Evolutionary conservation across 2,329 filamentous ascomycete genomes (phyloP).

Genomic region (Zarea fungicola): DNA sequence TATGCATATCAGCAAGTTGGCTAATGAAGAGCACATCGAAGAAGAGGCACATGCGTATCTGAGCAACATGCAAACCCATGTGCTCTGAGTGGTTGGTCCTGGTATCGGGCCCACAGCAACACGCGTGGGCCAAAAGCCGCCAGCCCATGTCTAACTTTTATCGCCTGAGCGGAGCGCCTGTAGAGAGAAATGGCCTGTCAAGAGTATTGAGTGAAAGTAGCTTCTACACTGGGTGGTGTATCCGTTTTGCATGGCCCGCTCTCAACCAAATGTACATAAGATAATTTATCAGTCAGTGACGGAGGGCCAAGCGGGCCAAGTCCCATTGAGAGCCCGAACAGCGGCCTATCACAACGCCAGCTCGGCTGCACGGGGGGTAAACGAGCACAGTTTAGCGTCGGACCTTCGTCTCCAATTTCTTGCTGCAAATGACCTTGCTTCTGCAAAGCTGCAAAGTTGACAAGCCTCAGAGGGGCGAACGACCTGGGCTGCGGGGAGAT

Average conservation of each 20-base stretch:
- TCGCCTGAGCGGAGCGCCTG: too few relatives aligned
- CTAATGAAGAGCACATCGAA: background rate
- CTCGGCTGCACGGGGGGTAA: constrained; percentile 5
- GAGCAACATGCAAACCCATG: background rate
- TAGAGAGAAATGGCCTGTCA: too few relatives aligned
- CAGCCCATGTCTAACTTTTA: too few relatives aligned
- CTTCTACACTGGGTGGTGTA: too few relatives aligned
- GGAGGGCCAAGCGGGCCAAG: background rate
- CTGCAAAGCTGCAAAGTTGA: background rate
- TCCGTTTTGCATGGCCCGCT: background rate
- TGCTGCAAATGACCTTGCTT: too few relatives aligned
- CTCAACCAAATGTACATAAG: background rate
- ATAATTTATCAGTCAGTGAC: background rate
- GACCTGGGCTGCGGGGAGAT: too few relatives aligned
- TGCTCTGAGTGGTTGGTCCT: background rate
- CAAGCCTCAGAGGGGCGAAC: constrained; percentile 1
- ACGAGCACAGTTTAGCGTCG: background rate
- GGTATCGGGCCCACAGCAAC: too few relatives aligned
- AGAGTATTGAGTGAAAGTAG: too few relatives aligned
- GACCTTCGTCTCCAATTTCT: background rate
- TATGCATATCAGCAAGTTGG: too few relatives aligned
- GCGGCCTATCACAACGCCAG: constrained; percentile 3
- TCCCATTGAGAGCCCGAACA: background rate
- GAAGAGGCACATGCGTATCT: background rate
- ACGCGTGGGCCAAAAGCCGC: too few relatives aligned